These are phyloP conservation scores for Pittosporum tobira DNA, from an alignment of 129 eudicot species.

Conservation along the genomic window DNA sequence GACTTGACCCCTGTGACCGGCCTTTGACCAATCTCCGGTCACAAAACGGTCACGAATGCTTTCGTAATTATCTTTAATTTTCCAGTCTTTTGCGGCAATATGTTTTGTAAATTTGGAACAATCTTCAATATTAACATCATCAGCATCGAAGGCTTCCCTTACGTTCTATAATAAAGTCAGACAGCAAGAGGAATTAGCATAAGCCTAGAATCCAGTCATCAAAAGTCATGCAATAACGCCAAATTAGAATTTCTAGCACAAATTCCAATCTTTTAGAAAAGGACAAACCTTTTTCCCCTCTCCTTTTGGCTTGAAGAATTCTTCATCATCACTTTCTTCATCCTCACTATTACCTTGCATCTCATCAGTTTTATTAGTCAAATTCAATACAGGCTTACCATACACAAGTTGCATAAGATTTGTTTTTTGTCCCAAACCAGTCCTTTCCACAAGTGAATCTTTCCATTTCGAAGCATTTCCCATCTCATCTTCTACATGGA, in stretches of 20 bases:
- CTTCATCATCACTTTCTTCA: slow-evolving; percentile 61
- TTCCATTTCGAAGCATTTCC: slow-evolving; percentile 93
- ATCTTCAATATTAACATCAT: slow-evolving; percentile 46
- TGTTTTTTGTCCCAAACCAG: slow-evolving; percentile 40
- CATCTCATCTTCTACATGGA: slow-evolving; percentile 41
- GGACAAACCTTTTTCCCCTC: slow-evolving; percentile 69
- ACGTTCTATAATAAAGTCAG: slow-evolving; percentile 29
- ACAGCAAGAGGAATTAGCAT: slow-evolving; percentile 7
- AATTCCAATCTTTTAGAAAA: not conserved
- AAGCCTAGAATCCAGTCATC: not conserved
- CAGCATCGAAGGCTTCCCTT: slow-evolving; percentile 29
- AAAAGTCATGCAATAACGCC: not conserved
- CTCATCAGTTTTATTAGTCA: slow-evolving; percentile 27
- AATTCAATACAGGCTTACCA: slow-evolving; percentile 43
- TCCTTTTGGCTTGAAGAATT: slow-evolving; percentile 85
- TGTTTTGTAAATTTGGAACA: slow-evolving; percentile 53
- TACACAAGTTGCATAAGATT: slow-evolving; percentile 93
- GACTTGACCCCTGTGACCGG: slow-evolving; percentile 52
- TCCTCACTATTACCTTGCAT: slow-evolving; percentile 24
- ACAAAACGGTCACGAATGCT: slow-evolving; percentile 91
- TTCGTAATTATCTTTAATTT: slow-evolving; percentile 36
- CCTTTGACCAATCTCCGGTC: slow-evolving; percentile 90
- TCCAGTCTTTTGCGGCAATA: slow-evolving; percentile 47
- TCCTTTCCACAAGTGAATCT: slow-evolving; percentile 65
- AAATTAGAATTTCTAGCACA: not conserved